Conservation (phyloP, 345 rosid genomes). For the Camelina hispida region DNA sequence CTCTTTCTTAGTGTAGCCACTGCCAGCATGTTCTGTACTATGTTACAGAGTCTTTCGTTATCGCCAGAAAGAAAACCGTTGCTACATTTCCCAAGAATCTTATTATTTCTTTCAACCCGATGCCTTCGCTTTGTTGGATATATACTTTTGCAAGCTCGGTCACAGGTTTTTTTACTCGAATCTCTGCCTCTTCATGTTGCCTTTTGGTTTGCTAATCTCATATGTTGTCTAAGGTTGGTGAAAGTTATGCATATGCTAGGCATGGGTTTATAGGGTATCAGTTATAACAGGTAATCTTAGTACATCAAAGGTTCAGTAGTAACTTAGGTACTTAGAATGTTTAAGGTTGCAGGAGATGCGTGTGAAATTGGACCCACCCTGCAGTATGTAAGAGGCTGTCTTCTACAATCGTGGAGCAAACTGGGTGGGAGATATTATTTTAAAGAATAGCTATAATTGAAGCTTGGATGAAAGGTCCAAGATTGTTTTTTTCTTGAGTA, state of each 20-base stretch:
- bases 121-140: constrained; percentile 13
- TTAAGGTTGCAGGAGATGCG: constrained; percentile 46
- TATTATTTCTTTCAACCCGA: not conserved
- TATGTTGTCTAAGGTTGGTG: constrained; percentile 11
- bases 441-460: constrained; percentile 29
- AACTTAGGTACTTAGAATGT: constrained; percentile 13
- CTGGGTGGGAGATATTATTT: constrained; percentile 20
- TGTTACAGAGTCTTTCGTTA: constrained; percentile 29
- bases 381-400: constrained; percentile 34
- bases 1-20: constrained; percentile 31
- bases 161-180: constrained; percentile 12
- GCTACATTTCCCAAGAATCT: not conserved
- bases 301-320: constrained; percentile 26
- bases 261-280: not conserved
- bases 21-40: constrained; percentile 36
- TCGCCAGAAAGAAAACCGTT: constrained; percentile 3
- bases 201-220: constrained; percentile 23
- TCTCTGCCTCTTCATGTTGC: constrained; percentile 16
- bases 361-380: constrained; percentile 38
- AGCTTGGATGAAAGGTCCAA: constrained; percentile 29
- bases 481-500: constrained; percentile 44
- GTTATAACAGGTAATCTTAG: constrained; percentile 5
- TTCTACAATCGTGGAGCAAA: constrained; percentile 42
- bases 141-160: constrained; percentile 8
- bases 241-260: constrained; percentile 21